These are phyloP conservation scores for Claviceps sp. DNA, from an alignment of 2,329 filamentous ascomycete genomes.

Conservation along the genomic window DNA sequence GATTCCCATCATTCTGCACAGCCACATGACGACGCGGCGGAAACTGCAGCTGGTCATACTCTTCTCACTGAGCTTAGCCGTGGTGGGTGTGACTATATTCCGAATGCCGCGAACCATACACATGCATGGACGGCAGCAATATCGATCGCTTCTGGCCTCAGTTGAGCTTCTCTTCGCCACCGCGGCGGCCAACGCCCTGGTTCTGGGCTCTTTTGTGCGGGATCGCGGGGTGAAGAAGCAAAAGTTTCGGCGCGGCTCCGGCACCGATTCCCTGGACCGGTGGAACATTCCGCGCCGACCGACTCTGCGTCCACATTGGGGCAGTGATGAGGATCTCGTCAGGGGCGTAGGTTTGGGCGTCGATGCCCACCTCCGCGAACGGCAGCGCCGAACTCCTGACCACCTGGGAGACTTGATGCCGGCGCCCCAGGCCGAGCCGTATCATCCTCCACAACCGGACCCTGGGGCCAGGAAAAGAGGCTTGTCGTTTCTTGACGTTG, in stretches of 20 bases:
- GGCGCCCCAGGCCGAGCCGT: conserved; percentile 21
- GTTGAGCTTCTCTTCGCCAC: conserved; percentile 84
- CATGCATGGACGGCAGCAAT: conserved; percentile 63
- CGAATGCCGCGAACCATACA: conserved; percentile 68
- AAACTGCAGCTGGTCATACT: conserved; percentile 69
- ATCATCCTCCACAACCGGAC: conserved; percentile 23
- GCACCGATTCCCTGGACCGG: conserved; percentile 49
- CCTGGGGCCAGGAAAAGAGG: conserved; percentile 16
- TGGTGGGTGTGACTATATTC: conserved; percentile 68
- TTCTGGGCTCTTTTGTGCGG: conserved; percentile 83
- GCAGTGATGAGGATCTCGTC: conserved; percentile 84
- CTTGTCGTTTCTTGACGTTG: conserved; percentile 77
- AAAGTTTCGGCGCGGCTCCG: conserved; percentile 58
- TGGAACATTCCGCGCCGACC: conserved; percentile 26
- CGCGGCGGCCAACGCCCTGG: conserved; percentile 73
- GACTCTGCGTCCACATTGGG: conserved; percentile 55
- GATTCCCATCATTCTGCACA: conserved; percentile 72
- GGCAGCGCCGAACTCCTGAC: conserved; percentile 13
- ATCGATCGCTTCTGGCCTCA: conserved; percentile 77
- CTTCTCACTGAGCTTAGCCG: conserved; percentile 71
- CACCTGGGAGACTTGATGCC: conserved; percentile 19
- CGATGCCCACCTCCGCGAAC: conserved; percentile 35
- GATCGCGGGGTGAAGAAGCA: conserved; percentile 83
- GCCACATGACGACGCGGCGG: conserved; percentile 60
- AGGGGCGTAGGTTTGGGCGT: conserved; percentile 62